Base-by-base conservation (phyloP, 345 rosid species). In the Rhodamnia argentea region DNA sequence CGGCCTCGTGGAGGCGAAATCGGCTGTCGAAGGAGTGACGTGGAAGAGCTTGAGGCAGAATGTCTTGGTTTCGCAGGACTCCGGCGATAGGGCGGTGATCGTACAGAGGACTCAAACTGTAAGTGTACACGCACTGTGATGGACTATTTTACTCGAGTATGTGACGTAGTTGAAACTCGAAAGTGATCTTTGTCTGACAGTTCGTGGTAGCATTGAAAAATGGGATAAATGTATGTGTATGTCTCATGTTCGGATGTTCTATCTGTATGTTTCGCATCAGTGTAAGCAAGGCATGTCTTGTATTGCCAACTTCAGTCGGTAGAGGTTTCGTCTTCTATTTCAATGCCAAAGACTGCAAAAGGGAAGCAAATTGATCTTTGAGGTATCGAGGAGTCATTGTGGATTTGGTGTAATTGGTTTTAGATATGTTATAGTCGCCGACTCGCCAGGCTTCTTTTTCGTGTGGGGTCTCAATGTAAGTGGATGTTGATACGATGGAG, bases 61-160 rank as follows among this genome's bases (percentile, higher is more conserved):
- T 83, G 89, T 92, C 32, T 87, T 97, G 64, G 91, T 90, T 29
- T 92, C 98, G 55, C 91, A 88, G 83, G 94, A 93, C 87, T 92
- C 98, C 76, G 98, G 98, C 18, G 98, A 96, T 42, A 93, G 93
- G 88, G 98, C 98, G 27, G 97, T 95, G 83, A 88, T 94, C n/a
- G 85, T 97, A 44, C 97, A 97, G 87, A 92, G 95, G 90, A 92
- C 93, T 58, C 98, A 94, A 90, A 92, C 98, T 81, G 98, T 88
- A 86, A 54, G 87, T 54, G n/a, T 60, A 37, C n/a, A 27, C 13
- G 27, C 47, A 50, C 42, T 50, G 15, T 75, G 6, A 37, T 32
- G 13, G 44, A 3, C 52, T 56, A 3, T 15, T 64, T 62, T 29
- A 10, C 44, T 64, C 3, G 44, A 64, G 44, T 6, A 8, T 32